Conservation (phyloP, 2,329 filamentous ascomycete genomes). For the Colletotrichum sp. region DNA sequence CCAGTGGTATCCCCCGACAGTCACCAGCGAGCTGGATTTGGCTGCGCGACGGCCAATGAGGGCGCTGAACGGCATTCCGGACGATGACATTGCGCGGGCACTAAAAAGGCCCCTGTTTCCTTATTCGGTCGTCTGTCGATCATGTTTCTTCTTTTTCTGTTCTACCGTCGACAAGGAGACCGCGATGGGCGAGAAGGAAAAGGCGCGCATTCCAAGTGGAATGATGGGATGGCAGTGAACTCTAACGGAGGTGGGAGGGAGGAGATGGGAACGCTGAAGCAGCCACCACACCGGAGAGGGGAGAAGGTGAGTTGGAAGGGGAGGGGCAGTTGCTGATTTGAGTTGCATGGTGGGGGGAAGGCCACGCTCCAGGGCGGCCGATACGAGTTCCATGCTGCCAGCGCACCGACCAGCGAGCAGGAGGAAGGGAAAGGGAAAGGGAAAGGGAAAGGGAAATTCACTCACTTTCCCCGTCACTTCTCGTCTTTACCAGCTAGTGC, state of each 20-base stretch:
- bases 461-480: neutral
- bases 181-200: neutral
- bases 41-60: conserved; percentile 13
- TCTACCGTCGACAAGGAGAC: neutral
- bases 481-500: neutral
- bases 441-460: neutral
- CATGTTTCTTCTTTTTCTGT: neutral
- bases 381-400: neutral
- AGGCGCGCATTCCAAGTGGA: neutral
- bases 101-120: conserved; percentile 2
- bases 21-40: conserved; percentile 1
- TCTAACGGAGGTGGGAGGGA: neutral
- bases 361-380: neutral
- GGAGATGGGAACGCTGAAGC: neutral
- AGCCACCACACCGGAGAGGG: neutral
- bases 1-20: conserved; percentile 12
- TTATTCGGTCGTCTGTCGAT: conserved; percentile 12
- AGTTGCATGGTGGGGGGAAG: neutral
- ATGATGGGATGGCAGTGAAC: neutral
- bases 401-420: neutral
- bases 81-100: conserved; percentile 6
- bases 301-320: neutral
- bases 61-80: neutral
- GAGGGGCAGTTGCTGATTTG: neutral
- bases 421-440: neutral